phyloP scores from a whole-genome alignment of 2,329 filamentous ascomycete species.

The Orbilia blumenaviensis region DNA sequence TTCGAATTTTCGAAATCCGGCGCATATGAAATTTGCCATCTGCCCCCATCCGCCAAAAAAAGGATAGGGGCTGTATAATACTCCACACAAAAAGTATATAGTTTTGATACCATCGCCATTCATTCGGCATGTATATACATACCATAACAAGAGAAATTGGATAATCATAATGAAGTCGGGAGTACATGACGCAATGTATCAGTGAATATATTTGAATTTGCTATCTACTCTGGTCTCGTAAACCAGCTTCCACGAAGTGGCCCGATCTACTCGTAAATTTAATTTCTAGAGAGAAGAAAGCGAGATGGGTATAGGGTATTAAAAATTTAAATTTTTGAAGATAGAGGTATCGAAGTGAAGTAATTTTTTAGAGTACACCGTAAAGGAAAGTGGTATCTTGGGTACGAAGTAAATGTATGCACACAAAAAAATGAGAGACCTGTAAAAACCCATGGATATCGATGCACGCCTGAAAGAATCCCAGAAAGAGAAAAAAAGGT shows the following conservation, averaged over 20 bases:
- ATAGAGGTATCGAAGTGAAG: background rate
- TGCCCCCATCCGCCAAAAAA: background rate
- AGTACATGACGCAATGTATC: too few species aligned
- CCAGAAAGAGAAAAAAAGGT: constrained; percentile 3
- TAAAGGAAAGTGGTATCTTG: constrained; percentile 39
- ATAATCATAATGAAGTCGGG: background rate
- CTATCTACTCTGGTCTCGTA: too few species aligned
- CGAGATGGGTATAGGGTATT: background rate
- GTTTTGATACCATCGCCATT: constrained; percentile 14
- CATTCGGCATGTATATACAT: constrained; percentile 17
- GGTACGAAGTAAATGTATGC: constrained; percentile 29
- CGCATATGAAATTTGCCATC: background rate
- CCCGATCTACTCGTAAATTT: too few species aligned
- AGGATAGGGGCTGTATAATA: background rate
- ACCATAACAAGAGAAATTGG: background rate
- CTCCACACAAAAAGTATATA: constrained; percentile 33
- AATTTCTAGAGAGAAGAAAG: background rate
- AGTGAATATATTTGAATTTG: background rate
- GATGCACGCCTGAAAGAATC: constrained; percentile 27
- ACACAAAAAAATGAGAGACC: constrained; percentile 32
- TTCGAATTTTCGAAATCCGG: background rate
- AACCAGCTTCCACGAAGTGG: too few species aligned
- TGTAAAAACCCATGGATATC: constrained; percentile 28
- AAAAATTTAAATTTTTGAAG: background rate
- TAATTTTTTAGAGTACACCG: constrained; percentile 9